phyloP scores from a whole-genome alignment of 1,284 basidiomycete species.

The Trametes sp. region DNA sequence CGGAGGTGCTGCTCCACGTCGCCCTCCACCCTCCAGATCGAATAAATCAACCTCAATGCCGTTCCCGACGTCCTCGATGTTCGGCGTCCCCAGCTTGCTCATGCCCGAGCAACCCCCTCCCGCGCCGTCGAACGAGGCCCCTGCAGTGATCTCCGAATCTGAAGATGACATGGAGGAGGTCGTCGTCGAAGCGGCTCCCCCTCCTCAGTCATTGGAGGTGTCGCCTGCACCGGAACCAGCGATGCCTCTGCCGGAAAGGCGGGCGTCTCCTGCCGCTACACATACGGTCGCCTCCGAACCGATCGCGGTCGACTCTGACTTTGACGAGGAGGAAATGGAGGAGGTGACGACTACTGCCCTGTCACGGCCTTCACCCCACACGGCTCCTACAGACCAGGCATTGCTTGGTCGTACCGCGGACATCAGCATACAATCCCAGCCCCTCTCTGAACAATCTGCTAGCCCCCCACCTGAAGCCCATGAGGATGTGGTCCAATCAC shows the following conservation, averaged over 20 bases:
- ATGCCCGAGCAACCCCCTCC: conserved; percentile 15
- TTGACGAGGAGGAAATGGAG: conserved; percentile 37
- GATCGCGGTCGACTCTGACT: conserved; percentile 17
- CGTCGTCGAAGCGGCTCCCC: conserved; percentile 1
- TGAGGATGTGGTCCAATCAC: not conserved
- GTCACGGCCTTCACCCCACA: conserved; percentile 46
- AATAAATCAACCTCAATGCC: not conserved
- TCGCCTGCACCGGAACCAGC: not conserved
- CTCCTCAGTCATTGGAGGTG: not conserved
- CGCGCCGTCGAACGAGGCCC: not conserved
- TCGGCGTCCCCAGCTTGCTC: conserved; percentile 36
- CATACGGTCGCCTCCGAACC: not conserved
- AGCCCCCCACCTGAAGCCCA: not conserved
- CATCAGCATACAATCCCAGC: conserved; percentile 2
- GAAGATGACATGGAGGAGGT: conserved; percentile 59
- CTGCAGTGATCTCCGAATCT: conserved; percentile 26
- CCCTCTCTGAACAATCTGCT: not conserved
- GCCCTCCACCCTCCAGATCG: conserved; percentile 20
- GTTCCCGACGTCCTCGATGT: conserved; percentile 24
- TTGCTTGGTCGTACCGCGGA: conserved; percentile 3
- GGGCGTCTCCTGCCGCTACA: not conserved
- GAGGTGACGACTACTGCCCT: conserved; percentile 56
- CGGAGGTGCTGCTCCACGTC: conserved; percentile 56
- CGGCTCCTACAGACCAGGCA: conserved; percentile 7
- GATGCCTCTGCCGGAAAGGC: not conserved